phyloP scores from a whole-genome alignment of 305 asterid species.

The Fraxinus greggii region DNA sequence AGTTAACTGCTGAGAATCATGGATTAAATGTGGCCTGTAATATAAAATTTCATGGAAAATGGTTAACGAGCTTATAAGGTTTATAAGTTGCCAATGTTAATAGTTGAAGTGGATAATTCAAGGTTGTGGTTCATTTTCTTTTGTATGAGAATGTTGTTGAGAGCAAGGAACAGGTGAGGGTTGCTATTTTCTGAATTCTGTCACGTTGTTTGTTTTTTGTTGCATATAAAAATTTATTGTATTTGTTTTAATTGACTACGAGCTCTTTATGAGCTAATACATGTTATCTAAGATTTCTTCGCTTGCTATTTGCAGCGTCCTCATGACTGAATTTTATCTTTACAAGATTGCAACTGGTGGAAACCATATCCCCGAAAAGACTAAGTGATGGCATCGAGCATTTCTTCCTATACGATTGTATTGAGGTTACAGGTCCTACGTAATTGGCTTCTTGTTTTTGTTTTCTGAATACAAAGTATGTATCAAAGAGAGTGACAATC shows the following conservation, averaged over 20 bases:
- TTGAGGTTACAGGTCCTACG: neutral
- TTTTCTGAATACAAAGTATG: too few relatives aligned
- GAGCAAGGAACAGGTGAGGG: too few relatives aligned
- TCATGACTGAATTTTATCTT: slow-evolving; percentile 45
- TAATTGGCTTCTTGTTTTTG: neutral
- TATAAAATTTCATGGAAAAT: neutral
- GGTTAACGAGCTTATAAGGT: neutral
- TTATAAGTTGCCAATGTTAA: too few relatives aligned
- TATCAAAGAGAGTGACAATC: too few relatives aligned
- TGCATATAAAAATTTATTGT: too few relatives aligned
- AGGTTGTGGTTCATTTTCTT: too few relatives aligned
- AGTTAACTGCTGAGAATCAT: neutral
- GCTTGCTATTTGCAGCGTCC: slow-evolving; percentile 32
- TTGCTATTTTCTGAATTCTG: too few relatives aligned
- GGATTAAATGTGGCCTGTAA: neutral
- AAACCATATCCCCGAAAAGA: slow-evolving; percentile 41
- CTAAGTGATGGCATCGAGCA: slow-evolving; percentile 25
- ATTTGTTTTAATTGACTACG: neutral
- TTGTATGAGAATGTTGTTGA: too few relatives aligned
- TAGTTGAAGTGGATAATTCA: too few relatives aligned
- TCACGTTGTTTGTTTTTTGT: too few relatives aligned
- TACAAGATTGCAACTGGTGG: slow-evolving; percentile 44
- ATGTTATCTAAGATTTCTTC: too few relatives aligned
- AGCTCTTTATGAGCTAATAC: neutral
- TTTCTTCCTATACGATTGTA: too few relatives aligned